Base-by-base conservation (phyloP, 352 stramenopile species). In the Phytophthora rubi region DNA sequence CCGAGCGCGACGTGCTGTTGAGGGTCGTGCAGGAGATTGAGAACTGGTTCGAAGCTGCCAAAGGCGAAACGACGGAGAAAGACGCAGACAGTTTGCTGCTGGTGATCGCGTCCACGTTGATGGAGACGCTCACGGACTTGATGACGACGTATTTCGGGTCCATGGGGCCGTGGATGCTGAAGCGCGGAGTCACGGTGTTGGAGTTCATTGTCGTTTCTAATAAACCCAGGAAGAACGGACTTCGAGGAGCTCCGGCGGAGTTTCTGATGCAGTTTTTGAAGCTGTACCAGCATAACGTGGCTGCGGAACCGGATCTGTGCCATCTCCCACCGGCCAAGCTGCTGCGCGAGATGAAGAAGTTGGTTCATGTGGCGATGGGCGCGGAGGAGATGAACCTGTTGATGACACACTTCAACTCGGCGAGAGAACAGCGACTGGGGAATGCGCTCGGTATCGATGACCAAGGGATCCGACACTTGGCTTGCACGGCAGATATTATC, bases 121-220 rank as follows among this genome's bases (percentile, higher is more conserved):
- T 93, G n/a, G 79, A 90, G 21, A 80, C 76, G 9, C 55, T 89
- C 16, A 90, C 81, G 3, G 71, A 83, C 45, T 52, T 92, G 26
- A 83, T 79, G 28, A 72, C 57, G 18, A 45, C 62, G 7, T 82
- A 89, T 49, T 85, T 83, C 32, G 77, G 73, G 16, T 78, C 77
- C 0, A 74, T 88, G 10, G 85, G 70, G 0, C 75, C 73, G 4
- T 70, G 78, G 18, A 53, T 90, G 39, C 61, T 92, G 16, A 71
- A 71, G 3, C 60, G 78, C 37, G 78, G 78, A 30, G 53, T 84
- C 13, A 68, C 71, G 4, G 65, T 93, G 42, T 32, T 93, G 21
- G 79, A 90, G 32, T 95, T 81, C 65, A 83, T 93, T 65, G 83
- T 81, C 55, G 73, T 81, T 15, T 82, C 81, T 6, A 94, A 87